Conservation (phyloP, 495 filamentous ascomycete species). For the Penicillium egyptiacum region DNA sequence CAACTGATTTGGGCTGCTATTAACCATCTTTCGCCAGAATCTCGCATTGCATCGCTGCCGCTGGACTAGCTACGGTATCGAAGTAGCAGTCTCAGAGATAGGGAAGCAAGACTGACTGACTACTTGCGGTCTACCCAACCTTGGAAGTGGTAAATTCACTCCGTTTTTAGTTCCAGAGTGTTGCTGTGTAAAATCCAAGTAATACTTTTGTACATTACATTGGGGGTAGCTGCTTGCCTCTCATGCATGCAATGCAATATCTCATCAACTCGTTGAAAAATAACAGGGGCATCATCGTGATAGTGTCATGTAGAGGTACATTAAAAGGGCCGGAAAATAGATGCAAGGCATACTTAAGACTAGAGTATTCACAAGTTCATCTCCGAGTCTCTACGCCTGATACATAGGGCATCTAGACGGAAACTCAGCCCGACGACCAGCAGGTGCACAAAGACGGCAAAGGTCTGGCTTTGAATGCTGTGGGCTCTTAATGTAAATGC, state of each 20-base stretch:
- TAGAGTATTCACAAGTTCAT: neutral
- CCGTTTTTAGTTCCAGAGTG: neutral
- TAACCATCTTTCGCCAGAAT: constrained; percentile 10
- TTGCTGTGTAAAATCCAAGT: neutral
- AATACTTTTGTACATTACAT: neutral
- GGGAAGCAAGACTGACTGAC: neutral
- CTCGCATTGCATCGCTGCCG: constrained; percentile 16
- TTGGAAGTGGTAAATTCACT: neutral
- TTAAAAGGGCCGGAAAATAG: neutral
- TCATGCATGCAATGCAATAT: neutral
- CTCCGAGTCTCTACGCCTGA: constrained; percentile 25
- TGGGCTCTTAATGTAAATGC: constrained; percentile 47
- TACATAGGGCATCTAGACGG: constrained; percentile 36
- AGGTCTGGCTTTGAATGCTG: constrained; percentile 28
- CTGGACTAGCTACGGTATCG: constrained; percentile 8
- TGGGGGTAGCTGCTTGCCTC: neutral
- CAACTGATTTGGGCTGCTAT: constrained; percentile 31
- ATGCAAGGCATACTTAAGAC: neutral
- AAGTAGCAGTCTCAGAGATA: neutral
- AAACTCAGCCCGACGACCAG: constrained; percentile 33
- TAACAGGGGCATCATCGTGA: neutral
- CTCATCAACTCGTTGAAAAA: neutral
- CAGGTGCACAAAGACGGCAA: constrained; percentile 34
- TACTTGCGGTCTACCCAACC: neutral
- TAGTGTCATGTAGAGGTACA: neutral